Evolutionary conservation across 2,329 filamentous ascomycete species (phyloP).

Genomic region (Lasiodiplodia sp.): DNA sequence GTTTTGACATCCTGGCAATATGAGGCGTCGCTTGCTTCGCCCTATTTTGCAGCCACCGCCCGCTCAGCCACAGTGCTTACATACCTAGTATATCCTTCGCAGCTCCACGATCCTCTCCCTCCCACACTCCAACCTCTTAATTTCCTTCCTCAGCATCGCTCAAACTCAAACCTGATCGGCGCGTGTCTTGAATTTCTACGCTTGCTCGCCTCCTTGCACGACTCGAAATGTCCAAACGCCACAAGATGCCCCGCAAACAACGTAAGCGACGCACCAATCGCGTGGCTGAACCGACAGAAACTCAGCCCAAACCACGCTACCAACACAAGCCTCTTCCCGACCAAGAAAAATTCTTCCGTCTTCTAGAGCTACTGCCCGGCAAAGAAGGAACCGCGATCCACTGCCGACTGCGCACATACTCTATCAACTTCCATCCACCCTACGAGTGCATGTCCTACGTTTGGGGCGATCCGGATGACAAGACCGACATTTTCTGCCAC

Average conservation of each 20-base stretch:
- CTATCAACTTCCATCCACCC: slow-evolving; percentile 4
- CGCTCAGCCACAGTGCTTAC: not conserved
- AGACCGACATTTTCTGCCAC: not conserved
- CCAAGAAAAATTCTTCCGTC: not conserved
- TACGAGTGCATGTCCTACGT: slow-evolving; percentile 21
- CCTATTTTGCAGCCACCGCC: not conserved
- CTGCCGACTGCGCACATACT: slow-evolving; percentile 1
- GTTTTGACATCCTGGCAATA: too few relatives aligned
- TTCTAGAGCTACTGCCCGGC: not conserved
- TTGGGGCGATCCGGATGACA: slow-evolving; percentile 10
- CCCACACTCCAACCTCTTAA: not conserved
- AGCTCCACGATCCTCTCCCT: not conserved
- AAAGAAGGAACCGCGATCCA: not conserved
- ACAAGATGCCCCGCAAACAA: not conserved
- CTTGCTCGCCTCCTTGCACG: not conserved
- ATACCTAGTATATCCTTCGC: not conserved
- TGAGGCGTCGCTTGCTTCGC: not conserved
- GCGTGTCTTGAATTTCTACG: not conserved
- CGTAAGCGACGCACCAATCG: not conserved
- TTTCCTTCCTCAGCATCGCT: not conserved
- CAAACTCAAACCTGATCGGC: not conserved
- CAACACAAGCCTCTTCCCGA: not conserved
- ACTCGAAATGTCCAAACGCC: not conserved
- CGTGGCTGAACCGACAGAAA: not conserved
- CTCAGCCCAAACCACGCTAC: not conserved